These are phyloP conservation scores for Asterochloris sp. DNA, from an alignment of 139 green algal genomes.

Conservation along the genomic window DNA sequence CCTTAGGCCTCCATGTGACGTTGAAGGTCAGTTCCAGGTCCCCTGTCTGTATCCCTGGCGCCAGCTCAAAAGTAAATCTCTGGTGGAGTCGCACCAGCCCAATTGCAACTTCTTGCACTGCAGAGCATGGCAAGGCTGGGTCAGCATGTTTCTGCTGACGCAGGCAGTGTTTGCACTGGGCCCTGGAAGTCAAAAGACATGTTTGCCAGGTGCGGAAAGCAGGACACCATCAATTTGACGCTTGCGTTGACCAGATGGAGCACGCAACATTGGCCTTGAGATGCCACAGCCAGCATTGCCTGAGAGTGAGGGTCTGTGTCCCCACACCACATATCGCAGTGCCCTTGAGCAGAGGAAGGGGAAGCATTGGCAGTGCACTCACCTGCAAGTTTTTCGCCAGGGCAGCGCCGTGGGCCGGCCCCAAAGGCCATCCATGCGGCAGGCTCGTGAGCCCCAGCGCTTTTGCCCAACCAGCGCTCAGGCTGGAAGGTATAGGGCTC, in stretches of 20 bases:
- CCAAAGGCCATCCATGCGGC: constrained; percentile 39
- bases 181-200: too few species aligned
- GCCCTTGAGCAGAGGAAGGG: neutral
- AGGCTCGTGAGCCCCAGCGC: constrained; percentile 1
- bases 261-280: neutral
- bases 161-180: too few species aligned
- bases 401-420: constrained; percentile 32
- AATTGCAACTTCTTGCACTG: constrained; percentile 12
- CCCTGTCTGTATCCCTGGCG: neutral
- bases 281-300: neutral
- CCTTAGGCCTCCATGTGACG: constrained; percentile 5
- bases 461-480: constrained; percentile 29
- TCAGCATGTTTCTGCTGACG: neutral
- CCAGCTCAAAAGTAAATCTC: neutral
- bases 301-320: neutral
- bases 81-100: constrained; percentile 8
- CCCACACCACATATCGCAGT: neutral
- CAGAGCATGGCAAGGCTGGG: neutral
- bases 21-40: constrained; percentile 1
- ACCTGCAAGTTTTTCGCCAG: constrained; percentile 31
- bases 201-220: too few species aligned
- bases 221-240: neutral
- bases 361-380: neutral
- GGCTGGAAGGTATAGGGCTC: constrained; percentile 25
- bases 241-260: neutral